Evolutionary conservation across 306 rosid species (phyloP).

Genomic region (Fagus sylvatica): DNA sequence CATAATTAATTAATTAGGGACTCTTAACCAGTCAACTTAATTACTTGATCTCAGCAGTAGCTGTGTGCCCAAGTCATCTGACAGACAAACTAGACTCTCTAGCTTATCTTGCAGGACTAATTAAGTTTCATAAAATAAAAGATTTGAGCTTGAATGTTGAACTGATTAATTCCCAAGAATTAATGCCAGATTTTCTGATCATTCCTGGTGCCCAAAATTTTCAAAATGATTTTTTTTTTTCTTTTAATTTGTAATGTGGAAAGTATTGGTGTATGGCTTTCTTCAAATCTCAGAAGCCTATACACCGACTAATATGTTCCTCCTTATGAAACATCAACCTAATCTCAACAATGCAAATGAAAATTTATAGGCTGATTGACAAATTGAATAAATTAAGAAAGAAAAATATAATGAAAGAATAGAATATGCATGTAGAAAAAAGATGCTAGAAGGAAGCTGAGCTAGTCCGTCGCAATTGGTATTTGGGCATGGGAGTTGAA

Average conservation of each 20-base stretch:
- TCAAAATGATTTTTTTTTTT: background rate
- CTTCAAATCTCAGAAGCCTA: background rate
- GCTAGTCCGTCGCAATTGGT: slow-evolving; percentile 38
- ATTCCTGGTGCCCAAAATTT: background rate
- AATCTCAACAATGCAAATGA: background rate
- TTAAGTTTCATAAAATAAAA: background rate
- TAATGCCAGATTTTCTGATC: background rate
- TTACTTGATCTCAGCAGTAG: background rate
- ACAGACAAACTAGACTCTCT: background rate
- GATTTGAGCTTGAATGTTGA: background rate
- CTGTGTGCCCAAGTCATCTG: background rate
- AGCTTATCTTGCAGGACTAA: background rate
- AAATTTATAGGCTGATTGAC: background rate
- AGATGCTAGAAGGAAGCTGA: slow-evolving; percentile 22
- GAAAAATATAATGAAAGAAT: background rate
- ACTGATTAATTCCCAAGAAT: background rate
- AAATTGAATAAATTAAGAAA: background rate
- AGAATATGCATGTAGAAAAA: background rate
- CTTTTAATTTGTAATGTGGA: background rate
- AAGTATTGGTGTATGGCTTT: too few species aligned
- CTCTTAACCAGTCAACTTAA: background rate
- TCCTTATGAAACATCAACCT: background rate
- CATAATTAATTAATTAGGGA: background rate
- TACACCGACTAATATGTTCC: background rate
- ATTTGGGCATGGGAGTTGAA: slow-evolving; percentile 12